A percentile compares a stretch with the other conserved stretches of the same genome.
Evolutionary conservation across 805 yeast genomes (phyloP).

Genomic region (Clavispora fructus): DNA sequence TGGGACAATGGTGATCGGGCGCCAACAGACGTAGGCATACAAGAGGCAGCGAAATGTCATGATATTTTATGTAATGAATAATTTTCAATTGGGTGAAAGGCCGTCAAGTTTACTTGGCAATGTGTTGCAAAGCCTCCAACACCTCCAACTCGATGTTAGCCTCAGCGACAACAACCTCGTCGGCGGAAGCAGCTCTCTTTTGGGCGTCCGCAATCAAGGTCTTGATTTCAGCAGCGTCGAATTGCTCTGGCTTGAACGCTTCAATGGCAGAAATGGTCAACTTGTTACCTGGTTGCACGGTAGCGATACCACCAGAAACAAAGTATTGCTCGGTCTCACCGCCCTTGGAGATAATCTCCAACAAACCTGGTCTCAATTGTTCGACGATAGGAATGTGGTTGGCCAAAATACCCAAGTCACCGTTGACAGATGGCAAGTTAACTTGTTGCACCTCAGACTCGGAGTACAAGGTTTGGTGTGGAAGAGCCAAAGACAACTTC

Average conservation of each 20-base stretch:
- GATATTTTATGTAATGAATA: conserved; percentile 1
- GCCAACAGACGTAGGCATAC: too few species aligned
- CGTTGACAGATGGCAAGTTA: conserved; percentile 91
- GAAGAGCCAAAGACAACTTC: conserved; percentile 85
- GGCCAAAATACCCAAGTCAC: conserved; percentile 95
- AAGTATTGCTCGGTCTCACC: conserved; percentile 74
- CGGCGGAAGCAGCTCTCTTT: conserved; percentile 80
- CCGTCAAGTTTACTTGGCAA: conserved; percentile 51
- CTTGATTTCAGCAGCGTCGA: conserved; percentile 76
- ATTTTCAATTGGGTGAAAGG: neutral
- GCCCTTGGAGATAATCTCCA: conserved; percentile 80
- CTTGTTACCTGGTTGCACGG: conserved; percentile 91
- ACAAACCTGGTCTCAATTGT: conserved; percentile 92
- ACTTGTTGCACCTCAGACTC: conserved; percentile 65
- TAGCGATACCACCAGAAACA: conserved; percentile 94
- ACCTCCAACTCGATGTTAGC: conserved; percentile 95
- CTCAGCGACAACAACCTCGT: conserved; percentile 86
- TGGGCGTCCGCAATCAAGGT: conserved; percentile 86
- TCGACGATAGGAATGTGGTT: conserved; percentile 97
- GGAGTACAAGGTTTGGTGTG: conserved; percentile 68
- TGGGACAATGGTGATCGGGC: too few species aligned
- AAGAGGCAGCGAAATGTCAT: conserved; percentile 1
- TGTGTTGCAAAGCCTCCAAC: conserved; percentile 84
- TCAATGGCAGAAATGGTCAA: conserved; percentile 90
- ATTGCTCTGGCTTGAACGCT: conserved; percentile 87